Conservation (phyloP, 805 yeast genomes). For the Ogataea kodamae region DNA sequence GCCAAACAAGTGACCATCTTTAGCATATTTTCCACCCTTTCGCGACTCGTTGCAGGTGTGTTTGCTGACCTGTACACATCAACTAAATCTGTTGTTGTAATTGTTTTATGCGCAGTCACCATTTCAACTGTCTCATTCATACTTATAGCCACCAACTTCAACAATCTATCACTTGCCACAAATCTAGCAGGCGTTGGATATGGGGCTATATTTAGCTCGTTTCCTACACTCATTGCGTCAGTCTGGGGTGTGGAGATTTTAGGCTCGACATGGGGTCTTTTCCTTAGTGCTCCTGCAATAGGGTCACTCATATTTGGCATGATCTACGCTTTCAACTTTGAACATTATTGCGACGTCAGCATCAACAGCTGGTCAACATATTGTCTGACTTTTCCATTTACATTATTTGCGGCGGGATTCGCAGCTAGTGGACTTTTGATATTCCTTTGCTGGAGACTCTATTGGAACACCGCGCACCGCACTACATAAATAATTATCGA, state of each 20-base stretch:
- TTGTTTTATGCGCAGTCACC: constrained; percentile 10
- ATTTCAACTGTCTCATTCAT: constrained; percentile 12
- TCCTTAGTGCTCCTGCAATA: constrained; percentile 83
- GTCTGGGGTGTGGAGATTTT: constrained; percentile 83
- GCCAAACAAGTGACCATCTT: constrained; percentile 19
- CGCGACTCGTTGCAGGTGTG: constrained; percentile 24
- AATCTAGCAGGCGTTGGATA: constrained; percentile 61
- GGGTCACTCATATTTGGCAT: constrained; percentile 71
- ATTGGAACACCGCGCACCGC: constrained; percentile 14
- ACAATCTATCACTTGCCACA: constrained; percentile 12
- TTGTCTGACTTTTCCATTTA: constrained; percentile 21
- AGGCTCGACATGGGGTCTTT: constrained; percentile 87
- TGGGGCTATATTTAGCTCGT: constrained; percentile 78
- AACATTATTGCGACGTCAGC: constrained; percentile 33
- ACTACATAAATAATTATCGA: neutral
- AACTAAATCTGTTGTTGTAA: constrained; percentile 5
- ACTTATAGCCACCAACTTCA: constrained; percentile 12
- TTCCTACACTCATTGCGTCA: constrained; percentile 72
- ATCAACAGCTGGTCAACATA: constrained; percentile 3
- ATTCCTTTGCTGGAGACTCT: constrained; percentile 18
- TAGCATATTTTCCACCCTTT: constrained; percentile 29
- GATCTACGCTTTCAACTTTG: constrained; percentile 63
- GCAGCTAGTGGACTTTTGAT: constrained; percentile 13
- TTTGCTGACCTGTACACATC: constrained; percentile 14
- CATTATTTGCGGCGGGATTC: constrained; percentile 12